Percentiles rank a stretch among this genome's conserved stretches.
Conservation (phyloP, 768 basidiomycete genomes). For the Tylopilus intermedius region DNA sequence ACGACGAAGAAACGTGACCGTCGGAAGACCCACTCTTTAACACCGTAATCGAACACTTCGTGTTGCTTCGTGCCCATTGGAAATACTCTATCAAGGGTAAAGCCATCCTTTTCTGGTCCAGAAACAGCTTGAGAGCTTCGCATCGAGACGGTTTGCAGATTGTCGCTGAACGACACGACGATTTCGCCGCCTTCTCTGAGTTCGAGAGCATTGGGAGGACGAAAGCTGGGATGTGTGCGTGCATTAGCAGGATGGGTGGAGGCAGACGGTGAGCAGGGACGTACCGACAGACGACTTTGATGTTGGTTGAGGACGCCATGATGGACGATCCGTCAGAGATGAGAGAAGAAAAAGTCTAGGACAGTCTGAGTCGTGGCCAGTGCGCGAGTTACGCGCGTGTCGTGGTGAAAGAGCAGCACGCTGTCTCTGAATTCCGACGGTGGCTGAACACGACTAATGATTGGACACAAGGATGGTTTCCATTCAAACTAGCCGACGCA, state of each 20-base stretch:
- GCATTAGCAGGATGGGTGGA: constrained; percentile 4
- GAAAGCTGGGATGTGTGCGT: constrained; percentile 57
- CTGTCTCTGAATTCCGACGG: constrained; percentile 20
- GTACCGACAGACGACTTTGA: constrained; percentile 99
- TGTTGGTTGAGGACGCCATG: constrained; percentile 78
- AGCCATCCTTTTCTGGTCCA: constrained; percentile 94
- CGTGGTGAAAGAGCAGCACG: constrained; percentile 19
- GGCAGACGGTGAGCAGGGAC: constrained; percentile 29
- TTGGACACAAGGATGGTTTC: too few species aligned
- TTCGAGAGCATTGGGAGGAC: constrained; percentile 91
- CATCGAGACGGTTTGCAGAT: constrained; percentile 78
- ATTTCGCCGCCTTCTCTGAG: constrained; percentile 81
- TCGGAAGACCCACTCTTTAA: constrained; percentile 74
- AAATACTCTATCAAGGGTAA: constrained; percentile 96
- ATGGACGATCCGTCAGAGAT: constrained; percentile 33
- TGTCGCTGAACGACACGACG: constrained; percentile 85
- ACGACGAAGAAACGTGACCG: constrained; percentile 2
- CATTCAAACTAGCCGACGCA: not conserved
- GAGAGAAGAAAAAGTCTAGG: constrained; percentile 14
- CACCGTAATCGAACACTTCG: constrained; percentile 97
- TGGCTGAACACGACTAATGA: constrained; percentile 23
- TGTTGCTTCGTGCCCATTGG: constrained; percentile 85
- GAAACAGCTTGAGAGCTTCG: constrained; percentile 62
- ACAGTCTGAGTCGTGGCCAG: constrained; percentile 7
- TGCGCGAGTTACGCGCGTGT: constrained; percentile 11